Percentiles rank a stretch among this genome's conserved stretches.
These are phyloP conservation scores for Sporothrix phasma DNA, from an alignment of 2,329 filamentous ascomycete species.

Conservation along the genomic window DNA sequence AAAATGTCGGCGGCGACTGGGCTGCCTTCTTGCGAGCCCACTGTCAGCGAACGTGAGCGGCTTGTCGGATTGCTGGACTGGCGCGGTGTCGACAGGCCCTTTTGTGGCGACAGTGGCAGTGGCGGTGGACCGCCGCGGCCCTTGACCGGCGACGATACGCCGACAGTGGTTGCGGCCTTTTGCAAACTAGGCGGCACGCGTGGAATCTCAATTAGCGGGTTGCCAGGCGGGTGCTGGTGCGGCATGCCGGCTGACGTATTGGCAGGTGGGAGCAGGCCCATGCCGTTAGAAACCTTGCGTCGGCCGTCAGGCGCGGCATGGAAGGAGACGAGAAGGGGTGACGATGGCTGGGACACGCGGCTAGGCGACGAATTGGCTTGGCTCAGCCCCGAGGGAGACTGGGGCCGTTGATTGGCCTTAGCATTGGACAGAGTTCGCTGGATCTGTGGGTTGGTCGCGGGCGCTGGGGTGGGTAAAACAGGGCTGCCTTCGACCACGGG, in stretches of 20 bases:
- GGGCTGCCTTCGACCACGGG: slow-evolving; percentile 77
- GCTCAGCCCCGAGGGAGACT: slow-evolving; percentile 72
- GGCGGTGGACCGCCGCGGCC: slow-evolving; percentile 38
- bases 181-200: slow-evolving; percentile 51
- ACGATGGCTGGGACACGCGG: slow-evolving; percentile 68
- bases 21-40: slow-evolving; percentile 89
- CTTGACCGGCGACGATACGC: slow-evolving; percentile 44
- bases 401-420: slow-evolving; percentile 66
- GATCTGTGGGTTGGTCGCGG: slow-evolving; percentile 42
- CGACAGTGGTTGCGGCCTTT: slow-evolving; percentile 47
- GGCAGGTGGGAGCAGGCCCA: slow-evolving; percentile 73
- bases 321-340: slow-evolving; percentile 92
- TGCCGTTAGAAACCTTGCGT: slow-evolving; percentile 85
- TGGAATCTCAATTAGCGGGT: slow-evolving; percentile 56
- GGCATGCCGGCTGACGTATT: slow-evolving; percentile 46
- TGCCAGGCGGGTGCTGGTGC: slow-evolving; percentile 41
- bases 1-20: slow-evolving; percentile 58
- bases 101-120: slow-evolving; percentile 52
- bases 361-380: slow-evolving; percentile 81
- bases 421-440: slow-evolving; percentile 77
- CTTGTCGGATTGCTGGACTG: slow-evolving; percentile 53
- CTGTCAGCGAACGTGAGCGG: slow-evolving; percentile 77
- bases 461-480: slow-evolving; percentile 47
- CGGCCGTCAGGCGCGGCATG: slow-evolving; percentile 71
- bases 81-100: slow-evolving; percentile 48